A percentile compares a stretch with the other conserved stretches of the same genome.
phyloP scores from a whole-genome alignment of 441 rosid species.

The Eruca vesicaria region DNA sequence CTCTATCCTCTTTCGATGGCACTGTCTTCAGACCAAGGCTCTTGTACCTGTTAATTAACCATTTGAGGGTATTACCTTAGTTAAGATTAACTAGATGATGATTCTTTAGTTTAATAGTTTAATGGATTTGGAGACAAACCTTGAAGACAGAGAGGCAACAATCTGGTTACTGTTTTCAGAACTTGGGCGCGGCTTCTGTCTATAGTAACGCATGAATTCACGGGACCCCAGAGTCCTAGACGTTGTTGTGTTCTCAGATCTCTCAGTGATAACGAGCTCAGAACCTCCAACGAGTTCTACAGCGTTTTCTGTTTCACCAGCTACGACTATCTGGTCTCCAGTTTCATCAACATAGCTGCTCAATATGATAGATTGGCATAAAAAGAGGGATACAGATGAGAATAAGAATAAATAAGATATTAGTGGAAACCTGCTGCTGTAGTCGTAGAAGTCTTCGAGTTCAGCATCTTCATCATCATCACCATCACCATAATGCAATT shows the following conservation, averaged over 20 bases:
- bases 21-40: slow-evolving; percentile 79
- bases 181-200: slow-evolving; percentile 86
- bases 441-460: slow-evolving; percentile 88
- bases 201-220: slow-evolving; percentile 79
- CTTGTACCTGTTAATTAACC: slow-evolving; percentile 54
- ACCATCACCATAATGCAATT: slow-evolving; percentile 83
- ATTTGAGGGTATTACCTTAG: background rate
- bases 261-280: slow-evolving; percentile 74
- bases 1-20: slow-evolving; percentile 67
- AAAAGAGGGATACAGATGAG: background rate
- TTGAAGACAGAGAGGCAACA: slow-evolving; percentile 64
- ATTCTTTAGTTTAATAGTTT: background rate
- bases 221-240: slow-evolving; percentile 82
- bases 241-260: slow-evolving; percentile 40
- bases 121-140: slow-evolving; percentile 40
- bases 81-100: background rate
- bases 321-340: slow-evolving; percentile 69
- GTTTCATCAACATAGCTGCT: slow-evolving; percentile 70
- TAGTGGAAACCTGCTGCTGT: slow-evolving; percentile 67
- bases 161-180: slow-evolving; percentile 49
- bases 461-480: slow-evolving; percentile 88
- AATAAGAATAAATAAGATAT: background rate
- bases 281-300: slow-evolving; percentile 75
- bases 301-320: slow-evolving; percentile 49
- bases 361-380: background rate